Evolutionary conservation across 2,329 filamentous ascomycete species (phyloP), one percentile per base, ranked within the genome.

Genomic region (Lachnellula arida): DNA sequence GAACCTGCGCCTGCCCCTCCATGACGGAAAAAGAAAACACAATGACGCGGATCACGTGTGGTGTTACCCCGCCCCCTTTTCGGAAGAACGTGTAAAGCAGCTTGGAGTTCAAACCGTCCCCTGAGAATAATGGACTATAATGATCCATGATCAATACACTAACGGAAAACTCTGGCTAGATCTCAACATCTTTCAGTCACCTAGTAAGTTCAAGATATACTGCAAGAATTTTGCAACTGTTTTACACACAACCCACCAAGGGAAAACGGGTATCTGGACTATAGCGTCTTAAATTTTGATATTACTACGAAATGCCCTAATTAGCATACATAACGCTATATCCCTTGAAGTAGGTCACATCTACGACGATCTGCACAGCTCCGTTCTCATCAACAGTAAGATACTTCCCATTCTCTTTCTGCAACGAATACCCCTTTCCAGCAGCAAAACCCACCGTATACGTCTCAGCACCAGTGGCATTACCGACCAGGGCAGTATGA

Each of bases 331-430:
- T 65, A 4, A 65, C 60, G 50, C 60, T 63, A 22, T 55, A 65
- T 4, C 53, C 56, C 17, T 53, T 50, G 15, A 59, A 65, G 39
- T 57, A 63, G 4, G 54, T 54, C 12, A 14, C 50, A 14, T 28
- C 42, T 34, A 46, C 49, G 5, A 17, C 25, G 37, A 63, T 60
- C 50, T 64, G 58, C 7, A 64, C 55, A 25, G 17, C 35, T 6
- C 63, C 60, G 12, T 46, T 50, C 4, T 11, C 37, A 56, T 61
- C 59, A 17, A 65, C 40, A 14, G 46, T 59, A 11, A 65, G 34
- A 50, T 58, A 65, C 39, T 60, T 63, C 28, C 63, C 61, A 53
- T 65, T 62, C 40, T 61, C 56, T 48, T 64, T 64, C 51, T 60
- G 44, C 40, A 65, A 43, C 5, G 53, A 23, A 53, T 65, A 65